phyloP scores from a whole-genome alignment of 1,139 yeast genomes.

The Yamadazyma mexicana region DNA sequence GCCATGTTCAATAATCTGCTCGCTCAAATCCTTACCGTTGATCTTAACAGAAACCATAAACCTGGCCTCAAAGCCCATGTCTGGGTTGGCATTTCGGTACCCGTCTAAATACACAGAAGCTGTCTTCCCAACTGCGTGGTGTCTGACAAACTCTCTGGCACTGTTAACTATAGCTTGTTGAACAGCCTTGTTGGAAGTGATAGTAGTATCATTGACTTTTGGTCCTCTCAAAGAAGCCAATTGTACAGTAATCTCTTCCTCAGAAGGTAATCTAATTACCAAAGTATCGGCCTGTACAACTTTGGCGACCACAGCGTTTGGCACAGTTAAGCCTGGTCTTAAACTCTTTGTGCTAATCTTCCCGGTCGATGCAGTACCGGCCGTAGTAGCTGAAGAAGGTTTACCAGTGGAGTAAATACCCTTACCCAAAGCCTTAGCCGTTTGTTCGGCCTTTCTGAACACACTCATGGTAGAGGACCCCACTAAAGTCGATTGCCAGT shows the following conservation, averaged over 20 bases:
- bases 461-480: conserved; percentile 65
- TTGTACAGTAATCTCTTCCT: conserved; percentile 61
- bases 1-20: conserved; percentile 61
- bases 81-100: conserved; percentile 56
- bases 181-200: conserved; percentile 38
- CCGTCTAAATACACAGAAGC: conserved; percentile 65
- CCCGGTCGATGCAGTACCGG: conserved; percentile 10
- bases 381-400: conserved; percentile 16
- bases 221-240: conserved; percentile 77
- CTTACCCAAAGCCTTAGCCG: conserved; percentile 61
- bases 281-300: conserved; percentile 72
- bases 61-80: conserved; percentile 62
- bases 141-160: conserved; percentile 74
- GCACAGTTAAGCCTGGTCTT: conserved; percentile 48
- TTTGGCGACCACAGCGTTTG: conserved; percentile 56
- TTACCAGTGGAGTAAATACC: conserved; percentile 56
- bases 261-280: conserved; percentile 49
- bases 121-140: conserved; percentile 66
- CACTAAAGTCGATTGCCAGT: conserved; percentile 77
- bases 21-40: conserved; percentile 60
- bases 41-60: conserved; percentile 59
- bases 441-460: conserved; percentile 65
- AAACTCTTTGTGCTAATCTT: conserved; percentile 22
- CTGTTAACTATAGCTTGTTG: conserved; percentile 55
- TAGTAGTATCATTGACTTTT: conserved; percentile 56